Evolutionary conservation across 1,284 basidiomycete genomes (phyloP).

Genomic region (Cryptococcus sp.): DNA sequence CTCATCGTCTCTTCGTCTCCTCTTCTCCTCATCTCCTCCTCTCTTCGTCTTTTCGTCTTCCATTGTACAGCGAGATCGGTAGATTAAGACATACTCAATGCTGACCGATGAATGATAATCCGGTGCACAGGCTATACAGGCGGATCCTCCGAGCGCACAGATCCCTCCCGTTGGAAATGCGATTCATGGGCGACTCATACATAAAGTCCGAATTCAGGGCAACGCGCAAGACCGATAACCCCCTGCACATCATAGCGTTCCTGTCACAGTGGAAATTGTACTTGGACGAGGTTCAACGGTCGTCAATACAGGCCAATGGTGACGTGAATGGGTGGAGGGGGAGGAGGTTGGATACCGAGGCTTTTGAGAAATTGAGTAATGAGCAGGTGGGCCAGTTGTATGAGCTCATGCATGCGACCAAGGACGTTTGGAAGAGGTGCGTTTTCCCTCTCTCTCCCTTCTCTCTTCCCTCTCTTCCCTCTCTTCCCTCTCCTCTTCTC

Average conservation of each 20-base stretch:
- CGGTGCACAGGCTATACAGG: constrained; percentile 67
- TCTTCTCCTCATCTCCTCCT: neutral
- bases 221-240: constrained; percentile 77
- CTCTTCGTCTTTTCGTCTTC: constrained; percentile 1
- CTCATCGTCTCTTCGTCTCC: neutral
- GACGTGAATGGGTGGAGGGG: constrained; percentile 60
- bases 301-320: constrained; percentile 51
- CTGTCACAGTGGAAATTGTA: constrained; percentile 91
- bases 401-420: constrained; percentile 86
- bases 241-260: constrained; percentile 86
- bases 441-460: constrained; percentile 16
- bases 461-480: neutral
- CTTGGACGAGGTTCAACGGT: constrained; percentile 65
- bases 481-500: neutral
- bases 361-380: constrained; percentile 85
- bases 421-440: constrained; percentile 73
- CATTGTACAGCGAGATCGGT: neutral
- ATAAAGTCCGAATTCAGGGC: constrained; percentile 86
- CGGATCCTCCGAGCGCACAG: constrained; percentile 77
- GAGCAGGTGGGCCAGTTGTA: constrained; percentile 87
- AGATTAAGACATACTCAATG: neutral
- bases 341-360: constrained; percentile 69
- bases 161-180: constrained; percentile 73
- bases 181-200: constrained; percentile 82
- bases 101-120: neutral